These are phyloP conservation scores for Speleostelium caveatum DNA, from an alignment of 78 protist genomes.

Conservation along the genomic window DNA sequence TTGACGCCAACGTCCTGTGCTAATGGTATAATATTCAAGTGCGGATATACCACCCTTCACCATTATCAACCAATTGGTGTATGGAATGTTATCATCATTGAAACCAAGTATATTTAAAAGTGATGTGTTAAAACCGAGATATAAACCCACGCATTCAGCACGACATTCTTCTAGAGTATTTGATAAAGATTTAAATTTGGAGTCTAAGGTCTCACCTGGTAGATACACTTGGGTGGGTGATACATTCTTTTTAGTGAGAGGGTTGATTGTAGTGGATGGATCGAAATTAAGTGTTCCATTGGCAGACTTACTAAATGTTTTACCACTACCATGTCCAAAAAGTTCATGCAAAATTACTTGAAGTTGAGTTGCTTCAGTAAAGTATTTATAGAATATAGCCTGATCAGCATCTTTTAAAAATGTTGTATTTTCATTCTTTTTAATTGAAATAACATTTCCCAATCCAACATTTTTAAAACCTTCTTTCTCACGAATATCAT, in stretches of 20 bases:
- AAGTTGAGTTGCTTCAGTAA: slow-evolving; percentile 64
- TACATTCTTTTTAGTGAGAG: slow-evolving; percentile 61
- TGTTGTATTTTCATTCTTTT: slow-evolving; percentile 17
- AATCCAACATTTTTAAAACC: slow-evolving; percentile 92
- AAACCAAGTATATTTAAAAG: slow-evolving; percentile 81
- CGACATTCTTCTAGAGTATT: slow-evolving; percentile 88
- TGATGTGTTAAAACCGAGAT: slow-evolving; percentile 27
- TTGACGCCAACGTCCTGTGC: slow-evolving; percentile 52
- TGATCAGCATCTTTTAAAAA: slow-evolving; percentile 76
- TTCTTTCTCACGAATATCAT: slow-evolving; percentile 6
- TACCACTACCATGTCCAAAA: slow-evolving; percentile 91
- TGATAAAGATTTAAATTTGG: slow-evolving; percentile 49
- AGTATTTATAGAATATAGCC: slow-evolving; percentile 18
- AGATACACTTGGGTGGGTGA: slow-evolving; percentile 55
- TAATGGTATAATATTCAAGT: slow-evolving; percentile 85
- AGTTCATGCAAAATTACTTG: slow-evolving; percentile 90
- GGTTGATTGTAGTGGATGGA: slow-evolving; percentile 20
- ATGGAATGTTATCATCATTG: slow-evolving; percentile 35
- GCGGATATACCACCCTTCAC: slow-evolving; percentile 85
- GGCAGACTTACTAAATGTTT: slow-evolving; percentile 27
- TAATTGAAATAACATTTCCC: slow-evolving; percentile 79
- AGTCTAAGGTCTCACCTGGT: slow-evolving; percentile 85
- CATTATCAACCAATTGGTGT: slow-evolving; percentile 91
- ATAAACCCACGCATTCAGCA: slow-evolving; percentile 86
- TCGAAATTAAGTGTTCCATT: slow-evolving; percentile 67